A percentile compares a stretch with the other conserved stretches of the same genome.
These are phyloP conservation scores for Colletotrichum liriopes DNA, from an alignment of 2,329 filamentous ascomycete species.

Conservation along the genomic window DNA sequence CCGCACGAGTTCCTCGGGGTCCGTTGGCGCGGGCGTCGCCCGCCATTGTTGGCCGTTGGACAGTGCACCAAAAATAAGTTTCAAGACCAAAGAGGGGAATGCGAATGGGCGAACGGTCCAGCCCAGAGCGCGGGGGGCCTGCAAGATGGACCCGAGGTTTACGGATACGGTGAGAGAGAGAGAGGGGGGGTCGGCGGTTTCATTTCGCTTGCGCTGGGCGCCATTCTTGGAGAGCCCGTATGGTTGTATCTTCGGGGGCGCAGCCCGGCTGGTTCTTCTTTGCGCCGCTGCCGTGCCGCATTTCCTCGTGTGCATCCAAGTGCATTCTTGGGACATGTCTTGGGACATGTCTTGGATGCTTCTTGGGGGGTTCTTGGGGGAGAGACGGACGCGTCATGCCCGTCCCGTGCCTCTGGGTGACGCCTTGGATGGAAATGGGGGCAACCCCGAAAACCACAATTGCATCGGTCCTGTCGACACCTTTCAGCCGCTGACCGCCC, in stretches of 20 bases:
- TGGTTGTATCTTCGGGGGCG: neutral
- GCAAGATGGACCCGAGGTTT: neutral
- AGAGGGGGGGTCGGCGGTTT: neutral
- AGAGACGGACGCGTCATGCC: constrained; percentile 8
- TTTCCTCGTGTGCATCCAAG: constrained; percentile 4
- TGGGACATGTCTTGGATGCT: neutral
- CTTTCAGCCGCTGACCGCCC: constrained; percentile 15
- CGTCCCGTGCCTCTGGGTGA: neutral
- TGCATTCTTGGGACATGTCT: neutral
- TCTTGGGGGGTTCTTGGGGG: constrained; percentile 1
- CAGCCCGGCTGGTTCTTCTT: neutral
- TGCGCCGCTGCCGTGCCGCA: constrained; percentile 14
- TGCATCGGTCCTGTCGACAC: neutral
- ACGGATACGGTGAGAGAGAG: neutral
- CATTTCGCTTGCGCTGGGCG: constrained; percentile 26
- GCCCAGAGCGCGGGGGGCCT: neutral
- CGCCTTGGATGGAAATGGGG: neutral
- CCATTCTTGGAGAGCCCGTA: neutral
- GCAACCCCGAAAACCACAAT: constrained; percentile 11
- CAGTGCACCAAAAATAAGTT: neutral
- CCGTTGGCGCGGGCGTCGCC: neutral
- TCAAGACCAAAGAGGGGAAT: neutral
- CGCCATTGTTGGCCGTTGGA: neutral
- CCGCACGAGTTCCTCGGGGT: neutral
- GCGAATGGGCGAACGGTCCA: neutral